A percentile compares a stretch with the other conserved stretches of the same genome.
Evolutionary conservation across 208 protist species (phyloP).

Genomic region (Leishmania guyanensis): DNA sequence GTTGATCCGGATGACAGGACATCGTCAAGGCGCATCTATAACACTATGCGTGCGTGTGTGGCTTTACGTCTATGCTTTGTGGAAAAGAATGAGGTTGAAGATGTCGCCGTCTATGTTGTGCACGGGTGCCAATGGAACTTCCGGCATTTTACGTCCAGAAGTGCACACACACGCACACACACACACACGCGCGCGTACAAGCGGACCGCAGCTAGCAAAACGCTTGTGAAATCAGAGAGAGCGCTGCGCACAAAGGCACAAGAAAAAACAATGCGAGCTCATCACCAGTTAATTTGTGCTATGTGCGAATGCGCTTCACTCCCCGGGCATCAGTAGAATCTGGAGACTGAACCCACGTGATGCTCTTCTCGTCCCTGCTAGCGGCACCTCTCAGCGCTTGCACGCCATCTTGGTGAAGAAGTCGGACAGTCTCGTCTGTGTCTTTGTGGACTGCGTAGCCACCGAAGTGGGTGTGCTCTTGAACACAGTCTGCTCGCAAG

Average conservation of each 20-base stretch:
- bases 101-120: not conserved
- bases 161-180: not conserved
- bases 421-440: conserved; percentile 83
- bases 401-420: conserved; percentile 89
- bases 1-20: not conserved
- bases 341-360: not conserved
- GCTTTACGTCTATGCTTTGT: not conserved
- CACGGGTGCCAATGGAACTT: not conserved
- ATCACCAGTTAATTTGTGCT: not conserved
- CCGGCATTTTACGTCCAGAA: not conserved
- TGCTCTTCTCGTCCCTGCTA: not conserved
- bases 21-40: not conserved
- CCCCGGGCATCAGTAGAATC: not conserved
- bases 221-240: not conserved
- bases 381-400: conserved; percentile 24
- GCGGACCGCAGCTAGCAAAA: not conserved
- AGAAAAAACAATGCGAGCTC: not conserved
- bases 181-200: not conserved
- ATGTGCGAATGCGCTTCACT: not conserved
- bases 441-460: conserved; percentile 17
- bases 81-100: not conserved
- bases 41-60: not conserved
- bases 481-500: not conserved
- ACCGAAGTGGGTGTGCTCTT: not conserved
- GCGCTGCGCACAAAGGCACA: not conserved